Conservation (phyloP, 1,284 basidiomycete species). For the Marasmius fiardii region DNA sequence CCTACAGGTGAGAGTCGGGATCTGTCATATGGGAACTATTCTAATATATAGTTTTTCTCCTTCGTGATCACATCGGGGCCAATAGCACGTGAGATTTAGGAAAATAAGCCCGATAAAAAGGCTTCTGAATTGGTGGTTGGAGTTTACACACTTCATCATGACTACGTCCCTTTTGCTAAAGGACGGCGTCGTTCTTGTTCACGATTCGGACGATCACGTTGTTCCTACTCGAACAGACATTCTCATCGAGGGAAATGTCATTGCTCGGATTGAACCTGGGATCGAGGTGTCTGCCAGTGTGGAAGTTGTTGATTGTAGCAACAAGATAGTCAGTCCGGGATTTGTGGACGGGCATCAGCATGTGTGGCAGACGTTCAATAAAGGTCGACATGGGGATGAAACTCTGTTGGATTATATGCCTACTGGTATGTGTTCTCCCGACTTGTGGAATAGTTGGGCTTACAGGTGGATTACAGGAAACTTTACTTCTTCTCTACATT, state of each 20-base stretch:
- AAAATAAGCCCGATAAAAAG: too few relatives aligned
- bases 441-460: background rate
- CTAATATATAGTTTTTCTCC: too few relatives aligned
- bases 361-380: conserved; percentile 14
- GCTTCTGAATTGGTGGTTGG: too few relatives aligned
- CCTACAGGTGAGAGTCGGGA: too few relatives aligned
- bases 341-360: conserved; percentile 17
- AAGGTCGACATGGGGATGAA: conserved; percentile 13
- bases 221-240: background rate
- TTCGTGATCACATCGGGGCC: too few relatives aligned
- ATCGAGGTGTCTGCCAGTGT: conserved; percentile 36
- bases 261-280: background rate
- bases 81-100: too few relatives aligned
- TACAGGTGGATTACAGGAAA: conserved; percentile 1
- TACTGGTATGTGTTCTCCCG: conserved; percentile 6
- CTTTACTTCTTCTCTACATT: conserved; percentile 2
- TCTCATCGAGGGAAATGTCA: background rate
- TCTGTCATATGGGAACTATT: too few relatives aligned
- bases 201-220: background rate
- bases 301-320: conserved; percentile 61
- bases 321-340: conserved; percentile 17
- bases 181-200: background rate
- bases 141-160: background rate
- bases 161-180: background rate
- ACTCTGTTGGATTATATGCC: conserved; percentile 12